phyloP scores from a whole-genome alignment of 2,329 filamentous ascomycete genomes.

The Xylaria sp. region DNA sequence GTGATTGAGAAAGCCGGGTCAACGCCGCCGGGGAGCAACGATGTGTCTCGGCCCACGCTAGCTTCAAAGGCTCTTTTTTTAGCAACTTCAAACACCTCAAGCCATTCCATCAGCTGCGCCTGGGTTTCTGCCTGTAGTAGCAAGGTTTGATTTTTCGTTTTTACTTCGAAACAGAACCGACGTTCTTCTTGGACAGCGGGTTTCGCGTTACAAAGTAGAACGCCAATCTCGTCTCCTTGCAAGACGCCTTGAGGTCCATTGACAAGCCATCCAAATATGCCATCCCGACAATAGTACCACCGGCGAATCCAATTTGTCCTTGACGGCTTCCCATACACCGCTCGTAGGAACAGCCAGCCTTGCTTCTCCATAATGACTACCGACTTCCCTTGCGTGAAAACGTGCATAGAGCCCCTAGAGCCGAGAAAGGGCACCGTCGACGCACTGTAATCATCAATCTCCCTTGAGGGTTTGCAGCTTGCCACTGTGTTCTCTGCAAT shows the following conservation, averaged over 20 bases:
- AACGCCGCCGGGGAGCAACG: slow-evolving; percentile 53
- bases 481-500: slow-evolving; percentile 79
- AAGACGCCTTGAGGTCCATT: slow-evolving; percentile 86
- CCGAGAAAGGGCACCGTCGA: slow-evolving; percentile 90
- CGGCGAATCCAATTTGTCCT: slow-evolving; percentile 87
- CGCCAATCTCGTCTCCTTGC: slow-evolving; percentile 94
- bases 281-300: slow-evolving; percentile 96
- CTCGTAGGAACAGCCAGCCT: slow-evolving; percentile 88
- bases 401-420: slow-evolving; percentile 68
- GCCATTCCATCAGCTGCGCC: slow-evolving; percentile 89
- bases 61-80: slow-evolving; percentile 91
- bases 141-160: slow-evolving; percentile 92
- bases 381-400: slow-evolving; percentile 60
- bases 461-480: slow-evolving; percentile 79
- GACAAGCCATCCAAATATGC: slow-evolving; percentile 93
- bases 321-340: slow-evolving; percentile 83
- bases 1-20: slow-evolving; percentile 92
- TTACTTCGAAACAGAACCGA: slow-evolving; percentile 96
- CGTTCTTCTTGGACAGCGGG: slow-evolving; percentile 91
- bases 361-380: slow-evolving; percentile 77
- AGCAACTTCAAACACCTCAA: slow-evolving; percentile 89
- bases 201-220: slow-evolving; percentile 89
- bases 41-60: slow-evolving; percentile 59
- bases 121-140: slow-evolving; percentile 94
- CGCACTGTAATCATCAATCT: slow-evolving; percentile 89